Evolutionary conservation across 202 grass and related monocot species (phyloP), one percentile per base, ranked within the genome.

Genomic region (Schoenoplectus triqueter): DNA sequence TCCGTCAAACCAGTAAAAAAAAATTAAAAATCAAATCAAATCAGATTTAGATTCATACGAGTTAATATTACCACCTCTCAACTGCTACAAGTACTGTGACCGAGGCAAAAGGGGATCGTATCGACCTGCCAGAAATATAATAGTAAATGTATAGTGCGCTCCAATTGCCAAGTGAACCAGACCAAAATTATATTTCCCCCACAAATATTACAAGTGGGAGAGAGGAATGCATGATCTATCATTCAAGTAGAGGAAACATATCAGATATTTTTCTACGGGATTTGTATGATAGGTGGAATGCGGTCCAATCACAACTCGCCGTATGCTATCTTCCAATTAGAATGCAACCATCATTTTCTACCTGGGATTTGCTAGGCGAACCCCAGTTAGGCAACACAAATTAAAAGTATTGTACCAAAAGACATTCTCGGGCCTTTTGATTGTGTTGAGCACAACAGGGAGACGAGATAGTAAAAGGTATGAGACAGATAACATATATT

Each of bases 281-380:
- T 51, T 72, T 73, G 69, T 50, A 50, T 41, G 65, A 67, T 48
- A 7, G 46, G 19, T 57, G 4, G 44, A 83, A 44, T 83, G 80
- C 64, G 64, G 64, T 83, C 80, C 80, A 83, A 83, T 83, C 64
- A 69, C 62, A 40, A 40, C 31, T 51, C n/a, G 64, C 19, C 42
- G 10, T n/a, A 54, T 82, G 59, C 79, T 49, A 82, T 66, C 61
- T 82, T 49, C 47, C 9, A 15, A 56, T 56, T 51, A 13, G 4
- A 31, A 5, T 76, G 11, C 21, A 5, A 76, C 48, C 49, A 22
- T 76, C 14, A 39, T 76, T 76, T 76, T 76, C 10, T 39, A 76
- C 19, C 20, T 55, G 55, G 31, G 55, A 49, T 76, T 55, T 76
- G 72, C 72, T 55, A 40, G 3, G 19, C 1, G 31, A 31, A 31